Percentiles rank a stretch among this genome's conserved stretches.
phyloP scores from a whole-genome alignment of 2,329 filamentous ascomycete species.

The Colletotrichum zoysiae region DNA sequence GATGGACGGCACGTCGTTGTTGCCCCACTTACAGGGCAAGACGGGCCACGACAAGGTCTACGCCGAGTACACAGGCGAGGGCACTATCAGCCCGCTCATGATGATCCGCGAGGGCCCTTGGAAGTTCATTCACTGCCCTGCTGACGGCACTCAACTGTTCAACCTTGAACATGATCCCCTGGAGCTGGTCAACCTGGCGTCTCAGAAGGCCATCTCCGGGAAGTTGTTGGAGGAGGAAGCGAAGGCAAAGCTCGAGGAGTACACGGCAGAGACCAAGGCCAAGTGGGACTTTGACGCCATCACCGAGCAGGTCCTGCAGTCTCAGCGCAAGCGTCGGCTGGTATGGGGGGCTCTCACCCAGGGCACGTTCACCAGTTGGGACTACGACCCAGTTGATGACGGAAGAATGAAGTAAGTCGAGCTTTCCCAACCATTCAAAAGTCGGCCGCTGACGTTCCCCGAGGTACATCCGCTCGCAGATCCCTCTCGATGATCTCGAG shows the following conservation, averaged over 20 bases:
- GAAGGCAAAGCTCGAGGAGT: slow-evolving; percentile 69
- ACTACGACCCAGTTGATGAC: slow-evolving; percentile 81
- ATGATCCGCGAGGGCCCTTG: slow-evolving; percentile 92
- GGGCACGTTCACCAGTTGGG: slow-evolving; percentile 85
- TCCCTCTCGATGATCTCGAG: slow-evolving; percentile 85
- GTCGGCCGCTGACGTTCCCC: slow-evolving; percentile 50
- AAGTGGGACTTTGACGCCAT: slow-evolving; percentile 88
- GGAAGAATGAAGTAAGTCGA: slow-evolving; percentile 72
- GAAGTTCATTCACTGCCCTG: slow-evolving; percentile 91
- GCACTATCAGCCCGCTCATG: slow-evolving; percentile 88
- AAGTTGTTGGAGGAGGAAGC: slow-evolving; percentile 59
- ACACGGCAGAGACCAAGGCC: slow-evolving; percentile 77
- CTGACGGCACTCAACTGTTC: slow-evolving; percentile 87
- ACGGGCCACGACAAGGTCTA: slow-evolving; percentile 88
- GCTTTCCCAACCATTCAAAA: slow-evolving; percentile 43
- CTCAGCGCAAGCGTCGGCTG: slow-evolving; percentile 82
- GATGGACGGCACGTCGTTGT: slow-evolving; percentile 85
- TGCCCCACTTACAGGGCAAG: slow-evolving; percentile 79
- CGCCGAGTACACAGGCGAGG: slow-evolving; percentile 95
- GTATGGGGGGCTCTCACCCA: slow-evolving; percentile 84
- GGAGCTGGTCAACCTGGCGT: slow-evolving; percentile 81
- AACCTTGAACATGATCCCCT: slow-evolving; percentile 81
- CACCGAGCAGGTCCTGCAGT: slow-evolving; percentile 78
- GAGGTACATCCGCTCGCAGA: slow-evolving; percentile 87
- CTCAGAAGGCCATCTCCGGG: slow-evolving; percentile 51